Evolutionary conservation across 352 stramenopile species (phyloP).

Genomic region (Phytophthora fragariae): DNA sequence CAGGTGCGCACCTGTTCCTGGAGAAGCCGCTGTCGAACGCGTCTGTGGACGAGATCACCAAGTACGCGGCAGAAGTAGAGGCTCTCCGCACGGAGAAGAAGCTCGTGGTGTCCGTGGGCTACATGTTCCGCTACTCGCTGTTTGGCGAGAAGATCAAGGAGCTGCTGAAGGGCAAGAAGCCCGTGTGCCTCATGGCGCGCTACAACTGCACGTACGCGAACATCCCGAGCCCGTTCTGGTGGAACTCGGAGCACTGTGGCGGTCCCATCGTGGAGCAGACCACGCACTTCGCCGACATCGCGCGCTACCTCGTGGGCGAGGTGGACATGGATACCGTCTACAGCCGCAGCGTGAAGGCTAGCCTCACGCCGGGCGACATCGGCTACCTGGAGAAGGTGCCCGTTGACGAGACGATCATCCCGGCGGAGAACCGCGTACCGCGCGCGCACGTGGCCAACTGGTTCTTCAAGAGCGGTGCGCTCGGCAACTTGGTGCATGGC

Average conservation of each 20-base stretch:
- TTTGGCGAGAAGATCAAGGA: constrained; percentile 45
- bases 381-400: constrained; percentile 47
- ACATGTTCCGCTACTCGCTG: constrained; percentile 50
- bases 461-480: constrained; percentile 46
- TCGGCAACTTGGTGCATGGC: constrained; percentile 45
- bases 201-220: constrained; percentile 45
- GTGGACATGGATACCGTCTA: constrained; percentile 48
- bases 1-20: constrained; percentile 44
- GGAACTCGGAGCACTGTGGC: constrained; percentile 46
- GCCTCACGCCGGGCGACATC: constrained; percentile 37
- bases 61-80: constrained; percentile 45
- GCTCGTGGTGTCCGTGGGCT: constrained; percentile 43
- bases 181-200: constrained; percentile 45
- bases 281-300: constrained; percentile 50
- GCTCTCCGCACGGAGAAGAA: constrained; percentile 34
- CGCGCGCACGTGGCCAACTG: constrained; percentile 48
- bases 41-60: constrained; percentile 33
- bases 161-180: constrained; percentile 38
- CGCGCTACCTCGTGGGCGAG: constrained; percentile 46
- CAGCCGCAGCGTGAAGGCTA: constrained; percentile 52
- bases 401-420: constrained; percentile 35
- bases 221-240: constrained; percentile 54
- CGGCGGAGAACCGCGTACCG: constrained; percentile 40
- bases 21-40: constrained; percentile 50
- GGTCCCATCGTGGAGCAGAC: constrained; percentile 52